Evolutionary conservation across 495 filamentous ascomycete genomes (phyloP), one percentile per base, ranked within the genome.

Genomic region (Hypoxylon fuscum): DNA sequence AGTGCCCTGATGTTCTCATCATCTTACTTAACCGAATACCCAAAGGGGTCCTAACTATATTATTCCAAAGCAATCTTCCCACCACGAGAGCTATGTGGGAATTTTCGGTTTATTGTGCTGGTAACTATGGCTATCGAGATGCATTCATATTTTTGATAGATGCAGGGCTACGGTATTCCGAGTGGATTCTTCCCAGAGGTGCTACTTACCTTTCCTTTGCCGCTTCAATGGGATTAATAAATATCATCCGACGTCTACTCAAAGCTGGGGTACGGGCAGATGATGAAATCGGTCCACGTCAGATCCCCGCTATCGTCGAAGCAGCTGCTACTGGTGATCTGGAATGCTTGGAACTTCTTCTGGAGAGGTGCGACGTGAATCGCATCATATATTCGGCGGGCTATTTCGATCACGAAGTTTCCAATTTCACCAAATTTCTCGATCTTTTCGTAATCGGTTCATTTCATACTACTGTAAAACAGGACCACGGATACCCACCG

Each of bases 191-290:
- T 17, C 22, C 32, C 10, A 23, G 14, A 11, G 58, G 57, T 5
- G 2, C 41, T n/a, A 14, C 2, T 2, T 57, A 52, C 20, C 53
- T 66, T 8, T 21, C 42, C 17, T 18, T 12, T 11, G 57, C 63
- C 18, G 57, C 31, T 10, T 47, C 52, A 1, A 57, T 58, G 52
- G 47, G 41, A 6, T 46, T 27, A 14, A 9, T 54, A 0, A 42
- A 62, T 6, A 27, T 48, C 17, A 27, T 62, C 3, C 55, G 31
- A 7, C 10, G 7, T 22, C 41, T 66, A n/a, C n/a, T 66, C 7
- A 10, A 49, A 27, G 10, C 12, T 22, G 63, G 63, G 18, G 23
- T 54, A 7, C 52, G 58, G 32, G 52, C 57, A 2, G 57, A 66
- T 8, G 37, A 37, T 21, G 1, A 18, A 1, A 15, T 41, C n/a